These are phyloP conservation scores for Mariannaea sp. DNA, from an alignment of 2,329 filamentous ascomycete genomes.

Conservation along the genomic window DNA sequence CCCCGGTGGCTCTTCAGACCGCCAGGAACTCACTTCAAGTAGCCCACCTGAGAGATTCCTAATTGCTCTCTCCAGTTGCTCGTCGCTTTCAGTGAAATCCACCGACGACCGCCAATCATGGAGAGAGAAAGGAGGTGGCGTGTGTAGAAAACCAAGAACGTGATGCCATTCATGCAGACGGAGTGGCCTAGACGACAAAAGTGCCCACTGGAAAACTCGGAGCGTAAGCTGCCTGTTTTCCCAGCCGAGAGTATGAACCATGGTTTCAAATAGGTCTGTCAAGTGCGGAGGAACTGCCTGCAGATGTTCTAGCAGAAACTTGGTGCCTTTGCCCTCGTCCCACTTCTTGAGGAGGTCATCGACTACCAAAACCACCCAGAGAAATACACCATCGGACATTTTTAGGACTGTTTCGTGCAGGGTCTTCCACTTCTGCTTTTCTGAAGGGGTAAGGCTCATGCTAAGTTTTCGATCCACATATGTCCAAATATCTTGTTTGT, in stretches of 20 bases:
- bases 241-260: not conserved
- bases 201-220: constrained; percentile 21
- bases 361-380: constrained; percentile 20
- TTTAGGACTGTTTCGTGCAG: not conserved
- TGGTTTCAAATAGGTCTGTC: not conserved
- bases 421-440: not conserved
- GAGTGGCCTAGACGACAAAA: constrained; percentile 1
- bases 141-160: constrained; percentile 18
- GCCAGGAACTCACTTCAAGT: constrained; percentile 8
- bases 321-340: constrained; percentile 11
- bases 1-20: not conserved
- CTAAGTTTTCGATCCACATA: constrained; percentile 13
- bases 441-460: not conserved
- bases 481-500: constrained; percentile 5
- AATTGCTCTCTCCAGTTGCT: constrained; percentile 21
- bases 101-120: constrained; percentile 8
- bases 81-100: constrained; percentile 3
- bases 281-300: constrained; percentile 2
- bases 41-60: constrained; percentile 14
- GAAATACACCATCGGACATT: constrained; percentile 17
- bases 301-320: not conserved
- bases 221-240: not conserved
- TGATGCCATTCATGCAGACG: constrained; percentile 27
- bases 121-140: not conserved
- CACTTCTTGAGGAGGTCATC: constrained; percentile 5